Evolutionary conservation across 129 eudicot genomes (phyloP), one percentile per base, ranked within the genome.

Genomic region (Dittrichia graveolens): DNA sequence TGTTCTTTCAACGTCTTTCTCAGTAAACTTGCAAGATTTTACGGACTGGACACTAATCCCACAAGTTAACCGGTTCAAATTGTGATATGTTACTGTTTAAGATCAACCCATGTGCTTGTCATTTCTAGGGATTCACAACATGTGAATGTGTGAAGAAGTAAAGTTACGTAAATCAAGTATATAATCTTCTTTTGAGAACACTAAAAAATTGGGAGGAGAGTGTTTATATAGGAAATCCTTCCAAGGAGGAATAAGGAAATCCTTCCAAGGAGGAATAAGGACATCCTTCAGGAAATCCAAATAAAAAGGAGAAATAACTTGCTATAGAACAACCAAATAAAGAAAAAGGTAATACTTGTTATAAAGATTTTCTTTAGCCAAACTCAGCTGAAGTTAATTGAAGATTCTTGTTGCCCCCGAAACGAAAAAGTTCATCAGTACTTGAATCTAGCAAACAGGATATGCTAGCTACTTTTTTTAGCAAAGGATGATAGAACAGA

Each of bases 161-260:
- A 38, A 50, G 3, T 18, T 54, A 16, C 4, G 35, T 16, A 18
- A 42, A 14, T 14, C 54, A 41, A 70, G 9, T n/a, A 24, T 24
- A 37, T 1, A 67, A 35, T 57, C 5, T 38, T 54, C 53, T 39
- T 53, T 18, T 70, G 34, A 40, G 52, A n/a, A 68, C 54, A 69
- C 49, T 24, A 16, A 12, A 70, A 54, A 16, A 40, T 15, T 0
- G 31, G 10, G 55, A 10, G 13, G 5, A 12, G 34, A 39, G 34
- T 38, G 7, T 48, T 73, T 14, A 38, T 35, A 8, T 7, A 60
- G n/a, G 15, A 15, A 38, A 47, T 61, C 61, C 50, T 60, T 6
- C 18, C 3, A 42, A 61, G 55, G 19, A 35, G 12, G 5, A 42
- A 10, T 34, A n/a, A 38, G 16, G 60, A 53, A 12, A 45, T 66